Evolutionary conservation across 495 filamentous ascomycete genomes (phyloP).

Genomic region (Sabuloglossum arenarium): DNA sequence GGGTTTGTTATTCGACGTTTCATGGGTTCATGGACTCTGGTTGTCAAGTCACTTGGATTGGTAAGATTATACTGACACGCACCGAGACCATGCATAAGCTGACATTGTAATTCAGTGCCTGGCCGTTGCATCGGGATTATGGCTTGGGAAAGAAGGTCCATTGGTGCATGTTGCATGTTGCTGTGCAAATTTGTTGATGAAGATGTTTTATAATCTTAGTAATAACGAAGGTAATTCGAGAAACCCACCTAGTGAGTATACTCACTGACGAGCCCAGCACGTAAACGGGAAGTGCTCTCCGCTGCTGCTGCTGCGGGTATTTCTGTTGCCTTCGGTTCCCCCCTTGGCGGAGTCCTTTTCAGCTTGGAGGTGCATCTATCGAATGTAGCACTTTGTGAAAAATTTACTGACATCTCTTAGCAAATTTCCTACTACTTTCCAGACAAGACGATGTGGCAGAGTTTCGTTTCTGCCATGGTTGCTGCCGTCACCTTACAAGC

Average conservation of each 20-base stretch:
- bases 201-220: slow-evolving; percentile 61
- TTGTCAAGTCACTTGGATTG: slow-evolving; percentile 80
- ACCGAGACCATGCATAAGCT: background rate
- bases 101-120: slow-evolving; percentile 39
- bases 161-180: slow-evolving; percentile 96
- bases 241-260: background rate
- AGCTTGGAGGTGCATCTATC: slow-evolving; percentile 51
- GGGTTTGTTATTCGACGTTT: slow-evolving; percentile 88
- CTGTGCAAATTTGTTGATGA: slow-evolving; percentile 90
- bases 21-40: slow-evolving; percentile 79
- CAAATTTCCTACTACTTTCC: slow-evolving; percentile 97
- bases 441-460: slow-evolving; percentile 99
- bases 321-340: slow-evolving; percentile 91
- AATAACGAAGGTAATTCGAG: slow-evolving; percentile 55
- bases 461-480: slow-evolving; percentile 96
- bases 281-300: slow-evolving; percentile 88
- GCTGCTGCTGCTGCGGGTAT: slow-evolving; percentile 89
- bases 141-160: slow-evolving; percentile 96
- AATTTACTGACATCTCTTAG: slow-evolving; percentile 11
- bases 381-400: background rate
- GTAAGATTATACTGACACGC: slow-evolving; percentile 24
- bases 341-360: slow-evolving; percentile 84
- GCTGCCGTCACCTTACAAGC: slow-evolving; percentile 85
- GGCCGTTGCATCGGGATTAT: slow-evolving; percentile 85
- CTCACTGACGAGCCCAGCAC: slow-evolving; percentile 27